A percentile compares a stretch with the other conserved stretches of the same genome.
Conservation (phyloP, 2,329 filamentous ascomycete species). For the Ophiostoma perfectum region DNA sequence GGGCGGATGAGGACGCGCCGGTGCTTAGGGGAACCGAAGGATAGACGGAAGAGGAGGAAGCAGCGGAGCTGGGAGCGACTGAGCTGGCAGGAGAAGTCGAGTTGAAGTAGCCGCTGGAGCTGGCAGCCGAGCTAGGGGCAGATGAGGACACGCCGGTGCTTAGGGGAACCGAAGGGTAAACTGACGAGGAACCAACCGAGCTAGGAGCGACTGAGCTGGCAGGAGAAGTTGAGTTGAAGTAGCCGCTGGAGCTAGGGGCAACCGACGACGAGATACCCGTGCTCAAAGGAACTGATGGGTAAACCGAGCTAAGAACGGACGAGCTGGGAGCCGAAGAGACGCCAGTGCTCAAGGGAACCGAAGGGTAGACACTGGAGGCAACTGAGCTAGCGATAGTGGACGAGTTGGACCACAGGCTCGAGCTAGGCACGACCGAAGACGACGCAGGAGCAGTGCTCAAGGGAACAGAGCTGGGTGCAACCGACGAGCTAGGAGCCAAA, state of each 20-base stretch:
- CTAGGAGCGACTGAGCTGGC: not conserved
- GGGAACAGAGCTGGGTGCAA: not conserved
- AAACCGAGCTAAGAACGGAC: not conserved
- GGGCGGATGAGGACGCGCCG: not conserved
- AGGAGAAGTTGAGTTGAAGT: not conserved
- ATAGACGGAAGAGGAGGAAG: not conserved
- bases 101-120: not conserved
- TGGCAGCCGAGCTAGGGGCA: not conserved
- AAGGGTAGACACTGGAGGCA: not conserved
- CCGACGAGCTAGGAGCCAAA: not conserved
- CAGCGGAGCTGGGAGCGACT: not conserved
- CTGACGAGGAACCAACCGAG: not conserved
- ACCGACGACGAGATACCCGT: not conserved
- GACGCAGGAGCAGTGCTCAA: slow-evolving; percentile 2
- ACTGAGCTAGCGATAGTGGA: not conserved
- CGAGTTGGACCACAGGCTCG: not conserved
- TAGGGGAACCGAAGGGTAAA: not conserved
- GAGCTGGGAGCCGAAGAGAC: not conserved
- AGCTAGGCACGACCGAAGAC: not conserved
- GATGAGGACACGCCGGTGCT: not conserved
- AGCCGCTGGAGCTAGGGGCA: no score
- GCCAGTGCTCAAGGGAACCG: not conserved
- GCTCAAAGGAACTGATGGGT: slow-evolving; percentile 6
- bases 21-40: not conserved
- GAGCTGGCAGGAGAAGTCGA: not conserved